Evolutionary conservation across 805 yeast species (phyloP).

Genomic region (Ogataea saltuana): DNA sequence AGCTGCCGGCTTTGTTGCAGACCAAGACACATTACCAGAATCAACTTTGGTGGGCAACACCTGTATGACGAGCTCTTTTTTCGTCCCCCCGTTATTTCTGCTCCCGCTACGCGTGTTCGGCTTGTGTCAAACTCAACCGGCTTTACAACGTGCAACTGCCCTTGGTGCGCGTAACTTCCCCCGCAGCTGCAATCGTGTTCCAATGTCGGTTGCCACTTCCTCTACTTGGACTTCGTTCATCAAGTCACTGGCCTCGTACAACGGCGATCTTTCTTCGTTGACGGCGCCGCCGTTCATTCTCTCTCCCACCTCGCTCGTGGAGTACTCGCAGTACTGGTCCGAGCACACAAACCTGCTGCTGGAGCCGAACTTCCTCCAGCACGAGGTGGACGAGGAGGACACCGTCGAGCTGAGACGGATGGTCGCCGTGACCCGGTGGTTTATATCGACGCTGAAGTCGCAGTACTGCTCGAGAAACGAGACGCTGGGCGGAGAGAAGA

Average conservation of each 20-base stretch:
- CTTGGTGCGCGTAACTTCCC: no score
- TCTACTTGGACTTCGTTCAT: slow-evolving; percentile 90
- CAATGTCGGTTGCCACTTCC: slow-evolving; percentile 26
- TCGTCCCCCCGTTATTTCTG: no score
- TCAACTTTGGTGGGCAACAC: no score
- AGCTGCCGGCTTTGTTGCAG: no score
- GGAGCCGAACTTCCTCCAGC: slow-evolving; percentile 58
- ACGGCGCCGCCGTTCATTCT: slow-evolving; percentile 98
- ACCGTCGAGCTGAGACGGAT: slow-evolving; percentile 63
- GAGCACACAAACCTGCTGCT: slow-evolving; percentile 84
- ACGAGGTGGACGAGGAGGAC: slow-evolving; percentile 43
- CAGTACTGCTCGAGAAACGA: slow-evolving; percentile 94
- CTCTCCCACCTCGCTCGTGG: slow-evolving; percentile 84
- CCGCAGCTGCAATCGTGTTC: background rate
- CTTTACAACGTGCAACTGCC: no score
- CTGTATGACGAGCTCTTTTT: no score
- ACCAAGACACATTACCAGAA: no score
- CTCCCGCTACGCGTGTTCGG: no score
- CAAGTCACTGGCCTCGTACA: slow-evolving; percentile 86
- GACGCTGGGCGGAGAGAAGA: slow-evolving; percentile 92
- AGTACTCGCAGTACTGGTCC: slow-evolving; percentile 95
- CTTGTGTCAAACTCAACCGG: no score
- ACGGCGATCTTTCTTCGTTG: slow-evolving; percentile 88
- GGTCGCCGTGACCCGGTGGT: slow-evolving; percentile 86
- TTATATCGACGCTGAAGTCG: slow-evolving; percentile 84